Percentiles rank a stretch among this genome's conserved stretches.
phyloP scores from a whole-genome alignment of 1,139 yeast genomes.

The Yamadazyma diospyri region DNA sequence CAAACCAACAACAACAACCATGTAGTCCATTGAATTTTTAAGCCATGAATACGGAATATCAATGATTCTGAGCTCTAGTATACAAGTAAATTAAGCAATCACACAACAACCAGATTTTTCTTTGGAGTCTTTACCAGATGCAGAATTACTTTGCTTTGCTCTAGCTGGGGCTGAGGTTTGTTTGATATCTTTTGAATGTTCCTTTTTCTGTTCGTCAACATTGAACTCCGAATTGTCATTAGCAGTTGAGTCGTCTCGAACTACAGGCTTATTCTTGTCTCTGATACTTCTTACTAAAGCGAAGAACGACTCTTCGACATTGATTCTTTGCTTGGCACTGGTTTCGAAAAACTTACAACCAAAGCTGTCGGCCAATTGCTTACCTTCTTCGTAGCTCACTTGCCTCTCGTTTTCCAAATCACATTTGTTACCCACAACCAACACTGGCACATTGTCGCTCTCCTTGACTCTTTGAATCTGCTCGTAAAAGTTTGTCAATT shows the following conservation, averaged over 20 bases:
- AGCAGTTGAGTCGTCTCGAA: slow-evolving; percentile 7
- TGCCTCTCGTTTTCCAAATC: slow-evolving; percentile 68
- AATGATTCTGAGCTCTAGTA: too few relatives aligned
- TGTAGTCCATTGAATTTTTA: too few relatives aligned
- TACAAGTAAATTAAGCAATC: slow-evolving; percentile 39
- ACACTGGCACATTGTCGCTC: slow-evolving; percentile 64
- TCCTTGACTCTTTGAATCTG: slow-evolving; percentile 88
- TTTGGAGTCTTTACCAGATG: slow-evolving; percentile 24
- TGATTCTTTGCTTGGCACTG: slow-evolving; percentile 87
- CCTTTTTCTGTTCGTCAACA: slow-evolving; percentile 7
- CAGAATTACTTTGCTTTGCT: slow-evolving; percentile 11
- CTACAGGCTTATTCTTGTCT: slow-evolving; percentile 16
- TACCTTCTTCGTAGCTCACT: slow-evolving; percentile 79
- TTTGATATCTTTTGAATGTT: too few relatives aligned
- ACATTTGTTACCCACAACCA: slow-evolving; percentile 70
- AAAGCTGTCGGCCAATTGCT: slow-evolving; percentile 68
- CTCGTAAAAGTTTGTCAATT: slow-evolving; percentile 72
- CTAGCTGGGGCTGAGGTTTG: slow-evolving; percentile 12
- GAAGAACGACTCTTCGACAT: slow-evolving; percentile 90
- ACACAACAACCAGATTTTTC: slow-evolving; percentile 47
- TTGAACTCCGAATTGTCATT: slow-evolving; percentile 7
- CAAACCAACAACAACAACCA: too few relatives aligned
- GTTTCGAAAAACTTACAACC: slow-evolving; percentile 87
- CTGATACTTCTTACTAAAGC: slow-evolving; percentile 64
- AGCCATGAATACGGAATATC: too few relatives aligned